A percentile compares a stretch with the other conserved stretches of the same genome.
Conservation (phyloP, 2,329 filamentous ascomycete species). For the Diaporthe sp. region DNA sequence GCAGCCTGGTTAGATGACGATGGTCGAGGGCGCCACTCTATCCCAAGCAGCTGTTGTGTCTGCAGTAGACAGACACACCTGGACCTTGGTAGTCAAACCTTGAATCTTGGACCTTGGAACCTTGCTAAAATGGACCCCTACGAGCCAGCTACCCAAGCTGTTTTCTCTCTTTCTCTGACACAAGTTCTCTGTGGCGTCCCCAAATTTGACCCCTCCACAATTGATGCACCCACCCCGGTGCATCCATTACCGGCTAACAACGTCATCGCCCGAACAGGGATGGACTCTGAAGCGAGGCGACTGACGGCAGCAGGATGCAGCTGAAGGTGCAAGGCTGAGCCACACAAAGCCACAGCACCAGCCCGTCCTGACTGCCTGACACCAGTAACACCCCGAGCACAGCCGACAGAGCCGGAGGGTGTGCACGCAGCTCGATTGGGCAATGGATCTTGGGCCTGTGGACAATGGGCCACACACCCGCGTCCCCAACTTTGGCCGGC, state of each 20-base stretch:
- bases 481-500: neutral
- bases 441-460: neutral
- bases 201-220: constrained; percentile 9
- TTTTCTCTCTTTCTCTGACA: constrained; percentile 6
- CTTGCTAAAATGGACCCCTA: neutral
- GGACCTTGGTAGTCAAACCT: constrained; percentile 9
- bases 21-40: constrained; percentile 18
- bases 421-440: neutral
- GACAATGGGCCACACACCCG: neutral
- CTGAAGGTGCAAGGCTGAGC: constrained; percentile 26
- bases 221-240: constrained; percentile 13
- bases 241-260: neutral
- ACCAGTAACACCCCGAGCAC: neutral
- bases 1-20: constrained; percentile 25
- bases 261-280: constrained; percentile 23
- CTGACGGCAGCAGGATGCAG: neutral
- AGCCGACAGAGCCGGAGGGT: neutral
- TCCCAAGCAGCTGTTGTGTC: constrained; percentile 6
- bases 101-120: constrained; percentile 14
- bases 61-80: neutral
- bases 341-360: constrained; percentile 23
- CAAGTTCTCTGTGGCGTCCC: neutral
- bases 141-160: neutral
- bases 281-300: neutral
- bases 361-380: neutral